Conservation (phyloP, 371 early-diverging fungal species). For the Zychaea mexicana region DNA sequence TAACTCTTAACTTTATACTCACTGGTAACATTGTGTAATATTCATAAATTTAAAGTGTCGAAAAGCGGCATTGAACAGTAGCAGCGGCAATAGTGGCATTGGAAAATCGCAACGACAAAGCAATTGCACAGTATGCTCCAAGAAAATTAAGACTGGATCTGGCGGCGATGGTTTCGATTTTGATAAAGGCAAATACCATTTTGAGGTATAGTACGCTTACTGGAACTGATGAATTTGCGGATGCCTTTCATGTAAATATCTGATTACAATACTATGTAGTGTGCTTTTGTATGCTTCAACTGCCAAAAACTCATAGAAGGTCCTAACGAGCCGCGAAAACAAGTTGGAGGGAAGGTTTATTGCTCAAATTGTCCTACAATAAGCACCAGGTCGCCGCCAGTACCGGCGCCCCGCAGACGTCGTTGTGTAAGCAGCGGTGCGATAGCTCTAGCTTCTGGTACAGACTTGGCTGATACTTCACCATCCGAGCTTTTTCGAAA, state of each 20-base stretch:
- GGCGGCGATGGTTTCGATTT: not conserved
- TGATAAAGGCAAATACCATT: not conserved
- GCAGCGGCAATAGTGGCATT: not conserved
- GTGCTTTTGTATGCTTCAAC: not conserved
- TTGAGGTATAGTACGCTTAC: not conserved
- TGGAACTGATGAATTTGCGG: not conserved
- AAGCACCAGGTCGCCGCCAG: not conserved
- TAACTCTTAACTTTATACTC: no score
- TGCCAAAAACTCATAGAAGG: not conserved
- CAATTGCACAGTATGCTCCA: not conserved
- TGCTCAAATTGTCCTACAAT: not conserved
- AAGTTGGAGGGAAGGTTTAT: not conserved
- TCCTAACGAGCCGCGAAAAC: not conserved
- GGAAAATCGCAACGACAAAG: not conserved
- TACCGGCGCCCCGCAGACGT: conserved; percentile 1
- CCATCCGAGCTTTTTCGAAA: conserved; percentile 6
- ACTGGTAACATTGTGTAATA: not conserved
- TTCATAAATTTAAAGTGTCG: not conserved
- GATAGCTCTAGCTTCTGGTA: not conserved
- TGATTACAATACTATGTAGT: not conserved
- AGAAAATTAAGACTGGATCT: not conserved
- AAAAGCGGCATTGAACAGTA: not conserved
- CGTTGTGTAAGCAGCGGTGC: conserved; percentile 6
- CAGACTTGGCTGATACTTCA: not conserved
- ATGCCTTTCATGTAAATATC: not conserved